Evolutionary conservation across 345 rosid species (phyloP).

Genomic region (Carallia brachiata): DNA sequence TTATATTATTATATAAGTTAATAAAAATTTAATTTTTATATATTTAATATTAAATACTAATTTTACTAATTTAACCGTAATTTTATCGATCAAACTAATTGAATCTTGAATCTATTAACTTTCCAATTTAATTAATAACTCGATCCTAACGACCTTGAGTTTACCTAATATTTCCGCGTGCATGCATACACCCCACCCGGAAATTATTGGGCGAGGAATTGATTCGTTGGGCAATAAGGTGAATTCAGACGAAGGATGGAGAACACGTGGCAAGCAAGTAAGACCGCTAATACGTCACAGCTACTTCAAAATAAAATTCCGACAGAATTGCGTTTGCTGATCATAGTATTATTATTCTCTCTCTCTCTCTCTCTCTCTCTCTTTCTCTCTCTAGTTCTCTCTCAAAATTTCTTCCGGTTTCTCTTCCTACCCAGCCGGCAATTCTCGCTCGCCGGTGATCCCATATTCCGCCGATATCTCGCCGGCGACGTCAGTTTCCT

Average conservation of each 20-base stretch:
- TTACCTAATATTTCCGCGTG: no score
- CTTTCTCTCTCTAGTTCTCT: background rate
- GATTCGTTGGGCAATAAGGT: conserved; percentile 9
- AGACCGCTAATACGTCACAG: conserved; percentile 22
- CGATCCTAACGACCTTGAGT: no score
- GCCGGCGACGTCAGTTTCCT: conserved; percentile 5
- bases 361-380: background rate
- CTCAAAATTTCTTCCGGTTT: background rate
- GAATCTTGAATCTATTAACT: no score
- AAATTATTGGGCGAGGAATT: background rate
- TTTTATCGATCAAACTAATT: no score
- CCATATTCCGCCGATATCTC: conserved; percentile 16
- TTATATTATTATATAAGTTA: no score
- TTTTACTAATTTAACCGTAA: no score
- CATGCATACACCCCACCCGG: no score
- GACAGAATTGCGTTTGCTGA: conserved; percentile 5
- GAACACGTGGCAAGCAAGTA: conserved; percentile 28
- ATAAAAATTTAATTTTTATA: no score
- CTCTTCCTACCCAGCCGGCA: background rate
- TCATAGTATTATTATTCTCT: background rate
- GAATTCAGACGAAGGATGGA: background rate
- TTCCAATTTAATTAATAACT: no score
- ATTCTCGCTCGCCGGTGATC: conserved; percentile 33
- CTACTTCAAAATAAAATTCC: conserved; percentile 16
- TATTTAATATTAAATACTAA: no score